Evolutionary conservation across 106 monocot genomes (phyloP), one percentile per base, ranked within the genome.

Genomic region (Platanthera guangdongensis): DNA sequence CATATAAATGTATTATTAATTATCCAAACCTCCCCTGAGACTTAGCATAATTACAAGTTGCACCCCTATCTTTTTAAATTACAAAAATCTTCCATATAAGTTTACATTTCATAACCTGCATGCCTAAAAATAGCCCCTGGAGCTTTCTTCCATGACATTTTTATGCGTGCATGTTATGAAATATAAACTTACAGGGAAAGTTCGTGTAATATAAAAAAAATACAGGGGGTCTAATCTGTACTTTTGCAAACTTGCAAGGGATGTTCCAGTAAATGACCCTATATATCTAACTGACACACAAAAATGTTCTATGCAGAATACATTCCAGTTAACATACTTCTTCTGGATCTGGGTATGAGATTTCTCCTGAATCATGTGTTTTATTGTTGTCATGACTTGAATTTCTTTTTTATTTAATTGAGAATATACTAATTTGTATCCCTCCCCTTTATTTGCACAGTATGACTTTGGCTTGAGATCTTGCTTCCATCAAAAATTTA

Each of bases 301-400:
- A 67, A 16, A 53, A 67, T 68, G 18, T 71, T 72, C 72, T 63
- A 49, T 92, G 86, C 92, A 95, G 95, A 95, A 95, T 79, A 85
- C 92, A 60, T 95, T 92, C 68, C 92, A 95, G 78, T 77, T 95
- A 75, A 89, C 82, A 51, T 86, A 87, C 57, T 95, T 92, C 74
- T 84, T 95, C 16, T 95, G 92, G 89, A 92, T 92, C 51, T 95
- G 95, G 95, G 95, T 92, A 85, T 81, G 83, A n/a, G 45, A 73
- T 59, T 28, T 79, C 47, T 28, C 49, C 6, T 46, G 47, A 49
- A 9, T 48, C 74, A 71, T 49, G 60, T 30, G 77, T 14, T 5
- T 55, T 28, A 71, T 76, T 28, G 32, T 14, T 48, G 8, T 57
- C 54, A 18, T 73, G 0, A 22, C 15, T 19, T 39, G 22, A 59